Percentiles rank a stretch among this genome's conserved stretches.
Conservation (phyloP, 306 rosid genomes). For the Dryas octopetala region DNA sequence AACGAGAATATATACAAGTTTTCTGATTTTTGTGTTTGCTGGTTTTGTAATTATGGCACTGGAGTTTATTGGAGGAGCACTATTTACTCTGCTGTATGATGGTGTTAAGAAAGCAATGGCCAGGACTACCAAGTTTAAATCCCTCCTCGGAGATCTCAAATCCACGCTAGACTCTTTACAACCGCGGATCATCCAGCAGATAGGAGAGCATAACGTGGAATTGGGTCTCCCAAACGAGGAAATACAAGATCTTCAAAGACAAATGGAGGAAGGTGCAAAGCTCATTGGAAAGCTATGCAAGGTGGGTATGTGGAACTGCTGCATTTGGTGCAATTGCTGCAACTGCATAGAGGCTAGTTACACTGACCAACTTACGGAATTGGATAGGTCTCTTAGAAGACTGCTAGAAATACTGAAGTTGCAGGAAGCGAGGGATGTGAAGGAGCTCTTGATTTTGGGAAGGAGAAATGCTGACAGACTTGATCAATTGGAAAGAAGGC, state of each 20-base stretch:
- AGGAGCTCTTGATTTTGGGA: not conserved
- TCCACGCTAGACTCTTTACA: not conserved
- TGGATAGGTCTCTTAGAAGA: not conserved
- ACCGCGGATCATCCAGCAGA: not conserved
- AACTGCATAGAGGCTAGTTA: not conserved
- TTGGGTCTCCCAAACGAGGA: slow-evolving; percentile 1
- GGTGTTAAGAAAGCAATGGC: not conserved
- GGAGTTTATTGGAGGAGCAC: slow-evolving; percentile 11
- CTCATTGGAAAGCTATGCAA: not conserved
- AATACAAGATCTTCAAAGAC: not conserved
- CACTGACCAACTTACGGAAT: not conserved
- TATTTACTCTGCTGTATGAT: slow-evolving; percentile 7
- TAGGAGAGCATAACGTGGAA: not conserved
- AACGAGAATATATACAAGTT: not conserved
- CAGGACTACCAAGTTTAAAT: not conserved
- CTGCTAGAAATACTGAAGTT: not conserved
- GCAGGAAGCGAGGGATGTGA: not conserved
- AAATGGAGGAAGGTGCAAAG: not conserved
- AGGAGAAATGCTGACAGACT: not conserved
- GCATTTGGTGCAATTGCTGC: not conserved
- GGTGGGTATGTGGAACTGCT: not conserved
- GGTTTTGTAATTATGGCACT: not conserved
- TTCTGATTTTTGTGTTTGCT: not conserved
- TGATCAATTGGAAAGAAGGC: not conserved
- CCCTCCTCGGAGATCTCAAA: slow-evolving; percentile 10